phyloP scores from a whole-genome alignment of 1,284 basidiomycete species.

The Cerrena zonata region DNA sequence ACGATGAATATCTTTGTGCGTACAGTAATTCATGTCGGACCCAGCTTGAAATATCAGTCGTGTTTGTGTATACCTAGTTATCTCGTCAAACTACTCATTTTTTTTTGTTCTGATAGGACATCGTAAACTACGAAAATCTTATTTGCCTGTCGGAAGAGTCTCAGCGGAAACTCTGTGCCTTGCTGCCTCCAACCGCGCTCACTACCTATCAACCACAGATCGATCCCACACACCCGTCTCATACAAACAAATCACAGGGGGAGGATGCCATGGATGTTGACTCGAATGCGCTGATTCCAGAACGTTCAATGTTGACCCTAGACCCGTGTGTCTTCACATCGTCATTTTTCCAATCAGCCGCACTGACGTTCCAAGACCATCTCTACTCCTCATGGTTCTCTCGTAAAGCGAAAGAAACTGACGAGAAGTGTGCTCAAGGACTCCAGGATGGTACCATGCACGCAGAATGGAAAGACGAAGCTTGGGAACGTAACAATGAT shows the following conservation, averaged over 20 bases:
- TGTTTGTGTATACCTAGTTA: not conserved
- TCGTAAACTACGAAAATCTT: conserved; percentile 48
- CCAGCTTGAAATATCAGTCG: not conserved
- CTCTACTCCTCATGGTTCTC: conserved; percentile 48
- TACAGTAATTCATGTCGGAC: conserved; percentile 12
- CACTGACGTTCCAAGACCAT: conserved; percentile 56
- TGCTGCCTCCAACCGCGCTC: conserved; percentile 51
- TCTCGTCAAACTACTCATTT: conserved; percentile 4
- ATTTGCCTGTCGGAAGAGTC: conserved; percentile 42
- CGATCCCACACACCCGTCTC: conserved; percentile 35
- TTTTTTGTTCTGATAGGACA: conserved; percentile 32
- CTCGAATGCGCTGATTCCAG: not conserved
- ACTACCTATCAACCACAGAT: conserved; percentile 31
- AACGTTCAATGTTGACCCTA: conserved; percentile 22
- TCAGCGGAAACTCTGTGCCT: conserved; percentile 32
- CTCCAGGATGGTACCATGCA: conserved; percentile 40
- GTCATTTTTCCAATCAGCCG: conserved; percentile 47
- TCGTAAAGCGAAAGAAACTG: conserved; percentile 36
- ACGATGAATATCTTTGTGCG: conserved; percentile 48
- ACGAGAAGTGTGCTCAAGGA: conserved; percentile 37
- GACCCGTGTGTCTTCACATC: conserved; percentile 44
- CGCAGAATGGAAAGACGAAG: conserved; percentile 58
- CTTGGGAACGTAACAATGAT: conserved; percentile 39
- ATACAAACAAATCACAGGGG: conserved; percentile 10
- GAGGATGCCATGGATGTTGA: conserved; percentile 29